phyloP scores from a whole-genome alignment of 306 rosid genomes.

The Vicia villosa region DNA sequence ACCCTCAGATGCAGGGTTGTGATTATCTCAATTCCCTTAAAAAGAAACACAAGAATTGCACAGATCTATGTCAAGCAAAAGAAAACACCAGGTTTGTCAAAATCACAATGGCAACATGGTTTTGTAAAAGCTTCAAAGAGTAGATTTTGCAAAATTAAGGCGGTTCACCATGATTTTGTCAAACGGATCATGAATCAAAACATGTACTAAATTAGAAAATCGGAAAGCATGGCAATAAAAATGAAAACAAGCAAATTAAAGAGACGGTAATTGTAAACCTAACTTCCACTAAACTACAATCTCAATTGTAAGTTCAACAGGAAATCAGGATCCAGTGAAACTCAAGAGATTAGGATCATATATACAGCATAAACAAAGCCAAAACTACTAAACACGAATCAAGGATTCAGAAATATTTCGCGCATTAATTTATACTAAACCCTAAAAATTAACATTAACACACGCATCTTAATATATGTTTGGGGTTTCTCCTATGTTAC shows the following conservation, averaged over 20 bases:
- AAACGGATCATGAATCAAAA: neutral
- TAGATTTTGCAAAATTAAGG: neutral
- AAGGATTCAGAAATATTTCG: neutral
- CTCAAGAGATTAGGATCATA: neutral
- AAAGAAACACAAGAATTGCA: slow-evolving; percentile 1
- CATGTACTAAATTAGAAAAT: neutral
- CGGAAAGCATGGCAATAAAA: neutral
- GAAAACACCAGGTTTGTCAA: neutral
- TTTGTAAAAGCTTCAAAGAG: neutral
- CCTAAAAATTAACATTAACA: neutral
- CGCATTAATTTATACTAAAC: neutral
- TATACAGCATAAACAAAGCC: neutral
- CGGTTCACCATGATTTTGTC: neutral
- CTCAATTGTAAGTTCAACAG: neutral
- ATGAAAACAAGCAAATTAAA: slow-evolving; percentile 1
- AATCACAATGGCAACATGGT: neutral
- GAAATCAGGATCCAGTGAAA: neutral
- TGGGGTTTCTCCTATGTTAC: neutral
- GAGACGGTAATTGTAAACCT: slow-evolving; percentile 4
- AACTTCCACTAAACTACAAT: neutral
- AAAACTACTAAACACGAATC: neutral
- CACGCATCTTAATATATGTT: neutral
- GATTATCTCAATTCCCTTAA: neutral
- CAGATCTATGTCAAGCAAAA: neutral
- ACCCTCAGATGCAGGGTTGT: slow-evolving; percentile 2